Percentiles rank a stretch among this genome's conserved stretches.
phyloP scores from a whole-genome alignment of 306 rosid genomes.

The Medicago lupulina region DNA sequence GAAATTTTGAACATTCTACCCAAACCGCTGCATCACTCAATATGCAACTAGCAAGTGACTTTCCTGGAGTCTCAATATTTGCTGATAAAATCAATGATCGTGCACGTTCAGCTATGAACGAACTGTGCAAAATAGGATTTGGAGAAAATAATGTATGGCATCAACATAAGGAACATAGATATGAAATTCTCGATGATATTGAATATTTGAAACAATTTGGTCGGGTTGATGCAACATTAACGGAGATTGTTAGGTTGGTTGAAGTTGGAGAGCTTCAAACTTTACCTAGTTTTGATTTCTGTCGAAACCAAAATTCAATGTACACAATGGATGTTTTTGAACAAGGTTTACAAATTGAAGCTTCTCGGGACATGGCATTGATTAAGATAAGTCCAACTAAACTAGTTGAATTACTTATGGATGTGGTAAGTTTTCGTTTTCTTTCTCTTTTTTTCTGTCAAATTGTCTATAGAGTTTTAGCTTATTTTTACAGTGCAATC shows the following conservation, averaged over 20 bases:
- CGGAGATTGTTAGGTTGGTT: constrained; percentile 49
- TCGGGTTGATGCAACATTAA: constrained; percentile 38
- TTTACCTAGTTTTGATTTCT: constrained; percentile 40
- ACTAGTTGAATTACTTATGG: constrained; percentile 61
- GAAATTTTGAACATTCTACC: not conserved
- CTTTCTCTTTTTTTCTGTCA: not conserved
- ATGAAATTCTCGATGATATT: constrained; percentile 42
- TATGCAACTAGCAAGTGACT: constrained; percentile 52
- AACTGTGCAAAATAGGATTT: constrained; percentile 39
- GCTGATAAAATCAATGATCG: constrained; percentile 37
- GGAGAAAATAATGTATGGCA: constrained; percentile 47
- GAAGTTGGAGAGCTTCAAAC: constrained; percentile 53
- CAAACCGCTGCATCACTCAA: not conserved
- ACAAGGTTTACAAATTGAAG: constrained; percentile 42
- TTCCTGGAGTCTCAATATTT: constrained; percentile 47
- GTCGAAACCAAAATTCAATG: not conserved
- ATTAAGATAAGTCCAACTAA: constrained; percentile 40
- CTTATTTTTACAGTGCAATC: not conserved
- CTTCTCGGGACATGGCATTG: constrained; percentile 49
- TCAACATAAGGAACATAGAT: not conserved
- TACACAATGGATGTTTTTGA: not conserved
- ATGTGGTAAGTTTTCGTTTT: constrained; percentile 47
- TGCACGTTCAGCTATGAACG: constrained; percentile 50
- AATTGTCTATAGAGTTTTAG: not conserved
- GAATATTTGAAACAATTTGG: constrained; percentile 53